Base-by-base conservation (phyloP, 2,329 filamentous ascomycete species). In the Fusarium agapanthi region DNA sequence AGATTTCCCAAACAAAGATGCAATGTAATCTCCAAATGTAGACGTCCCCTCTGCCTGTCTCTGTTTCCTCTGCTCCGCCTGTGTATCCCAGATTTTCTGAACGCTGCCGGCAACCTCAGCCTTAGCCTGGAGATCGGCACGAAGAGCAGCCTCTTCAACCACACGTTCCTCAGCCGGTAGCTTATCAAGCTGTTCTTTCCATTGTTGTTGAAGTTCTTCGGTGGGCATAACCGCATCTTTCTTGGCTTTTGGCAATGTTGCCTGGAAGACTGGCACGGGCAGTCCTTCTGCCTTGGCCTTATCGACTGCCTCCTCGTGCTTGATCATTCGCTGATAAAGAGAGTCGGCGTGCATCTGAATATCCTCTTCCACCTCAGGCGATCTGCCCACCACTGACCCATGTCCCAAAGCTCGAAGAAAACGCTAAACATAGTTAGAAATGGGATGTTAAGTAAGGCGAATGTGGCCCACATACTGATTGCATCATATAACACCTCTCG, bases 311-410 rank as follows among this genome's bases (percentile, higher is more conserved):
- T 86, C 86, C 82, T 99, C 95, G 80, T 97, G 94, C 69, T 90
- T 88, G 41, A 97, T 82, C 91, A 98, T 94, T 75, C 92, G 90
- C 78, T 95, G 93, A 82, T 95, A 99, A 44, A 99, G 87, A 71
- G 89, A 90, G 84, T 99, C 96, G 66, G 95, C 95, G 81, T 98
- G 95, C 91, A 98, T 94, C 83, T 98, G 96, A 69, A 99, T 94
- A 75, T 92, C 89, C 80, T 98, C 95, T 76, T 97, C 93, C 57
- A 93, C 88, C 35, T 91, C 87, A 1, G 87, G 84, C 14, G 91
- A 85, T 28, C 91, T 88, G 48, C 92, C 88, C 69, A 89, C 85
- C 32, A 89, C 89, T 13, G 90, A 89, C 38, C 97, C 88, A 80
- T 98, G 98, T 9, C 96, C 96, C 24, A 99, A 84, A 3, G 95